phyloP scores from a whole-genome alignment of 2,329 filamentous ascomycete genomes.

The Trichoderma atrobrunneum region DNA sequence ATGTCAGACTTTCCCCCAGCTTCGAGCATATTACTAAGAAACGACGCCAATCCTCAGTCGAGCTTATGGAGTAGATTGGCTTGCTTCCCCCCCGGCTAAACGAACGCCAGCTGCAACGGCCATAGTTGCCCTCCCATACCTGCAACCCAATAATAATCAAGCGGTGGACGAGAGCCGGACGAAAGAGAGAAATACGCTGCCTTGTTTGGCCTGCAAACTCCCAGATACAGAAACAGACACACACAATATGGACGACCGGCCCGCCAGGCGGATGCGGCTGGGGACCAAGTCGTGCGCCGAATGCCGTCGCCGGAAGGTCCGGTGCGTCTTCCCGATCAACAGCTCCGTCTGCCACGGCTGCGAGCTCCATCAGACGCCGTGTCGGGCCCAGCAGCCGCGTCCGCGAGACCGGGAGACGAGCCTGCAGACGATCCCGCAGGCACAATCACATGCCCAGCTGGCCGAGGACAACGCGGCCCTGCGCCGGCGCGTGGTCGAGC shows the following conservation, averaged over 20 bases:
- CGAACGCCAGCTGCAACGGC: not conserved
- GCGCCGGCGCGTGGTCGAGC: constrained; percentile 25
- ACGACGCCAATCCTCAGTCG: not conserved
- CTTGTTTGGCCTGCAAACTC: not conserved
- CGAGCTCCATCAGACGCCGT: constrained; percentile 41
- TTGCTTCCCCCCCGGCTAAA: not conserved
- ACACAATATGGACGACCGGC: constrained; percentile 10
- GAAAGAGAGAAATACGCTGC: not conserved
- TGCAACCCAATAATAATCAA: not conserved
- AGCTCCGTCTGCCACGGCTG: constrained; percentile 43
- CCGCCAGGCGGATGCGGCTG: constrained; percentile 30
- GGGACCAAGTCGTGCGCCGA: constrained; percentile 37
- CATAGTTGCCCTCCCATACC: not conserved
- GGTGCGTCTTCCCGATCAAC: constrained; percentile 43
- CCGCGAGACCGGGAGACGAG: constrained; percentile 3
- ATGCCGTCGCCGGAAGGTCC: constrained; percentile 49
- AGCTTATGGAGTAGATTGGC: not conserved
- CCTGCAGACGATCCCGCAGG: not conserved
- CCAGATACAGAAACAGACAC: not conserved
- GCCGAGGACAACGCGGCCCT: constrained; percentile 16
- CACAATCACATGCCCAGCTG: not conserved
- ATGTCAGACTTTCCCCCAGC: not conserved
- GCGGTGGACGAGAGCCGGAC: not conserved
- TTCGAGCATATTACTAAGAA: constrained; percentile 4
- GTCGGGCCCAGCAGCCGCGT: constrained; percentile 42